Base-by-base conservation (phyloP, 768 basidiomycete genomes). In the Gelatoporia subvermispora region DNA sequence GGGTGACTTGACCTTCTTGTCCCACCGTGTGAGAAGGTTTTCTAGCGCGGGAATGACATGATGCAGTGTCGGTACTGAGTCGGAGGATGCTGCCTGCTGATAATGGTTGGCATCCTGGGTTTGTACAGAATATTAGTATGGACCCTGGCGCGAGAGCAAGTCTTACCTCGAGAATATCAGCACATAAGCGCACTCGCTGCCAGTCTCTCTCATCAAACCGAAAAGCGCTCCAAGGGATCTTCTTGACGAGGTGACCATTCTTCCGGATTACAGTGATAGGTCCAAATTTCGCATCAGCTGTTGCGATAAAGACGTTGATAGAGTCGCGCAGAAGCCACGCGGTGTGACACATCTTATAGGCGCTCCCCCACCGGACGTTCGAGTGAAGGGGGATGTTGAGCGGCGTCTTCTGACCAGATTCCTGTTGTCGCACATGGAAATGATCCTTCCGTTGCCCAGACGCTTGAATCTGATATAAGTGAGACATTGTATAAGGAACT, bases 161-260 rank as follows among this genome's bases (percentile, higher is more conserved):
- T 21, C 47, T n/a, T 44, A 61, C 56, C 8, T 34, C 24, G 4
- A 65, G 46, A 18, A 64, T 54, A 5, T 28, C 17, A 3, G 4
- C 18, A 4, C 47, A 51, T 28, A 58, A 50, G 2, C 47, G 24
- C 10, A 65, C 50, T 1, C 43, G 24, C 3, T 40, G 46, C 65
- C 65, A 67, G 44, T 67, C 63, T 0, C 4, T 10, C 1, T 56
- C 54, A 1, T 31, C 38, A 11, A 65, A 31, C 4, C 47, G 49
- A 31, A 65, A 65, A 1, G 58, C 56, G 1, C 45, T 43, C 63
- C 66, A 67, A 1, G 52, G 60, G 15, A 68, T 63, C 15, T 63
- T 48, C 43, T 63, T 65, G 22, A 41, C 37, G 2, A 52, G 17
- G 8, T 47, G 18, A 4, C 53, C 55, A 16, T 61, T 40, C 9